These are phyloP conservation scores for Daldinia loculata DNA, from an alignment of 495 filamentous ascomycete genomes.

Conservation along the genomic window DNA sequence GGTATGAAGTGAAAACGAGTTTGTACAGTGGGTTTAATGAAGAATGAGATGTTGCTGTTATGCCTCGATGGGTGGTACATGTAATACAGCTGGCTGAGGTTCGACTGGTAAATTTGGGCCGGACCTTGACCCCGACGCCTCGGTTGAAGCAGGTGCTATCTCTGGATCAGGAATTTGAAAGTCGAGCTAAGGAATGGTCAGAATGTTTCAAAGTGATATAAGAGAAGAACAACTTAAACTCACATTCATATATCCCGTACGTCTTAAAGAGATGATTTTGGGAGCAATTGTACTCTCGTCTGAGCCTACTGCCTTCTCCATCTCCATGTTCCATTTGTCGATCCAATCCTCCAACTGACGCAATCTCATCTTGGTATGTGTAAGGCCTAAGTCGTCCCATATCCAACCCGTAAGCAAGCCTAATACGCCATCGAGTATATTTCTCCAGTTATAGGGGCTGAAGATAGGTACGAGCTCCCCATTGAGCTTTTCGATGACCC, in stretches of 20 bases:
- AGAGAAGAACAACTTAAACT: conserved; percentile 38
- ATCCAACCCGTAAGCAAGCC: conserved; percentile 88
- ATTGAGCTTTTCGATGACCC: conserved; percentile 81
- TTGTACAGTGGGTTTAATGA: conserved; percentile 25
- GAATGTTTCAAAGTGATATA: neutral
- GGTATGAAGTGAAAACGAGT: conserved; percentile 28
- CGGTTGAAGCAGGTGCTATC: conserved; percentile 54
- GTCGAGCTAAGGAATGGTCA: conserved; percentile 64
- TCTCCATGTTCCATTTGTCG: conserved; percentile 79
- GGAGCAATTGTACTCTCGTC: conserved; percentile 66
- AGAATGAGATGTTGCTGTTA: neutral
- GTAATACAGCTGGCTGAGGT: conserved; percentile 26
- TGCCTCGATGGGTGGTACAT: conserved; percentile 16
- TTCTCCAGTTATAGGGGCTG: conserved; percentile 73
- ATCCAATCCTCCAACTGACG: conserved; percentile 76
- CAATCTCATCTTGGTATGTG: conserved; percentile 73
- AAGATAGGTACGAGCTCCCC: conserved; percentile 74
- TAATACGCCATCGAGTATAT: conserved; percentile 77
- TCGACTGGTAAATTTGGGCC: conserved; percentile 31
- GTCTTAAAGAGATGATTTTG: conserved; percentile 76
- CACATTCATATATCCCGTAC: conserved; percentile 88
- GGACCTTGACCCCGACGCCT: conserved; percentile 42
- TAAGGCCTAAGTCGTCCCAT: conserved; percentile 87
- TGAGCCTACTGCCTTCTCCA: conserved; percentile 60
- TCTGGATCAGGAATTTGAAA: conserved; percentile 87